These are phyloP conservation scores for Sporothrix globosa DNA, from an alignment of 2,329 filamentous ascomycete species.

Conservation along the genomic window DNA sequence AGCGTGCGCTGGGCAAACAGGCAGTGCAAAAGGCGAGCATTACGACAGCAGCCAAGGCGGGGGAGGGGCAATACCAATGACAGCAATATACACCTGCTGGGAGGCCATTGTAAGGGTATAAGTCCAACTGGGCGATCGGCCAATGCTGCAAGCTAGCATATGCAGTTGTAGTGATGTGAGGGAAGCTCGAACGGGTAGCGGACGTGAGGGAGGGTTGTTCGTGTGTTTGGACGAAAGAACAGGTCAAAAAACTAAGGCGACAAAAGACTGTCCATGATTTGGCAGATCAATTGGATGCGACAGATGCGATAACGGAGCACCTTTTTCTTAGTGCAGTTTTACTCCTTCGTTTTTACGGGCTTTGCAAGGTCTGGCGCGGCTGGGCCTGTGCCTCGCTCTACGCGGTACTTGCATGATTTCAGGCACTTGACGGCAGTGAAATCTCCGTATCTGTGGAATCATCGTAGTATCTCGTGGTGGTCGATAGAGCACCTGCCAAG, in stretches of 20 bases:
- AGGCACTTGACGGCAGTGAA: neutral
- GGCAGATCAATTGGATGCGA: conserved; percentile 20
- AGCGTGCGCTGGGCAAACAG: neutral
- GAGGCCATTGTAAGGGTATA: conserved; percentile 45
- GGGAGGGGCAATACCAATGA: conserved; percentile 50
- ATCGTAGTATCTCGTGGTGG: conserved; percentile 4
- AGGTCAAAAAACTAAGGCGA: neutral
- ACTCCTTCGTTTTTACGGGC: neutral
- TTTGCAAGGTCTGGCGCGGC: neutral
- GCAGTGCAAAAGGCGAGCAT: neutral
- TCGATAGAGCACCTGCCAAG: neutral
- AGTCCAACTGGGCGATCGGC: neutral
- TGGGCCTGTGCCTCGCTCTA: neutral
- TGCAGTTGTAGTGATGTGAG: neutral
- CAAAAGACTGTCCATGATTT: neutral
- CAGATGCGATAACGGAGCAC: conserved; percentile 22
- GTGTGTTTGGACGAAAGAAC: conserved; percentile 2
- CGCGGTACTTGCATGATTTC: no score
- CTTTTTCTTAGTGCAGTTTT: neutral
- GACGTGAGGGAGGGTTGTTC: neutral
- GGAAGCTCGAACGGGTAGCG: conserved; percentile 4
- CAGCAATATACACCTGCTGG: conserved; percentile 55
- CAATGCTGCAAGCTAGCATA: neutral
- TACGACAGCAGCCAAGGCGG: conserved; percentile 4
- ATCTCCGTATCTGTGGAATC: conserved; percentile 3